Evolutionary conservation across 1,284 basidiomycete genomes (phyloP).

Genomic region (Pseudozyma flocculosa): DNA sequence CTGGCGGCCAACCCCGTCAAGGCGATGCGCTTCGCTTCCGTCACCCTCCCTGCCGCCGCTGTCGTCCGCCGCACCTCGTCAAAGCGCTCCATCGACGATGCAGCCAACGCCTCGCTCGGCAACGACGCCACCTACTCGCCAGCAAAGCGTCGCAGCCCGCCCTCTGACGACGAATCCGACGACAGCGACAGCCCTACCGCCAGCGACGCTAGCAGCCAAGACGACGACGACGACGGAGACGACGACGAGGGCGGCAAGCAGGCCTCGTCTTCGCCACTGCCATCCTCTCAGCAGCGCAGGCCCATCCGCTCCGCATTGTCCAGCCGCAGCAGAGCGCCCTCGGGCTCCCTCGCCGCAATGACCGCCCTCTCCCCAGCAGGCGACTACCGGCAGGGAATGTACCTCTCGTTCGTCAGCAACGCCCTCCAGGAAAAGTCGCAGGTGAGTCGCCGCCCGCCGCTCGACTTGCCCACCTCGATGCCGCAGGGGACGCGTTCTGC

Average conservation of each 20-base stretch:
- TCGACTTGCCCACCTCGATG: neutral
- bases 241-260: neutral
- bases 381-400: conserved; percentile 67
- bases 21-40: neutral
- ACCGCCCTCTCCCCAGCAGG: conserved; percentile 11
- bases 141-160: conserved; percentile 21
- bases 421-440: conserved; percentile 73
- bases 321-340: conserved; percentile 25
- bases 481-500: neutral
- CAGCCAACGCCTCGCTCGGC: conserved; percentile 1
- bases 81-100: conserved; percentile 3
- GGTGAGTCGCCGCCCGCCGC: no score
- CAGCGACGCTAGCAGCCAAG: no score
- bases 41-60: no score
- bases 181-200: no score
- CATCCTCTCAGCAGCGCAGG: conserved; percentile 10
- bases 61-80: neutral
- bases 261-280: conserved; percentile 14
- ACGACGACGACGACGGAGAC: neutral
- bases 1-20: no score
- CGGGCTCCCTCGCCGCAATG: conserved; percentile 30
- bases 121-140: conserved; percentile 10
- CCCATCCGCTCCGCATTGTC: conserved; percentile 26
- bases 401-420: conserved; percentile 77
- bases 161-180: conserved; percentile 10